Evolutionary conservation across 495 filamentous ascomycete genomes (phyloP).

Genomic region (Polyplosphaeria fusca): DNA sequence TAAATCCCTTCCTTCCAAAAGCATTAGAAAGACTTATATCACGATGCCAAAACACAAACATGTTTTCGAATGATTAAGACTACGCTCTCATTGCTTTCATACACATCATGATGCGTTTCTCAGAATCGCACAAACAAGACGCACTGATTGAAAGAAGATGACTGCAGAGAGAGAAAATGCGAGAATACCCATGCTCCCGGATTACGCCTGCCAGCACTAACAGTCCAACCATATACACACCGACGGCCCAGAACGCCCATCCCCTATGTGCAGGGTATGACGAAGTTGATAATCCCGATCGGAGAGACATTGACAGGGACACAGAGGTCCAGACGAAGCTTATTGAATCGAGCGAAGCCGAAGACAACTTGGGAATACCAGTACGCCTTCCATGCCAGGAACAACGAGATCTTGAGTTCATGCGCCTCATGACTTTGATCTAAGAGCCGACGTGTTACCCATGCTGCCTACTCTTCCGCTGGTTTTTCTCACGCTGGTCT

Average conservation of each 20-base stretch:
- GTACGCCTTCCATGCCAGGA: constrained; percentile 17
- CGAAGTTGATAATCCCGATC: neutral
- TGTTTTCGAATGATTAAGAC: constrained; percentile 28
- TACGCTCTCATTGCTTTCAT: constrained; percentile 29
- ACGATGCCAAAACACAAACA: too few species aligned
- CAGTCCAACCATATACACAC: constrained; percentile 21
- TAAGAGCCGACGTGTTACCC: constrained; percentile 38
- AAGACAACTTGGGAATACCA: constrained; percentile 7
- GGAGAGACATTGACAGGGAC: constrained; percentile 3
- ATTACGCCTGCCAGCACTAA: neutral
- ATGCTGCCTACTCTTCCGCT: constrained; percentile 90
- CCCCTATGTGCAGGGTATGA: neutral
- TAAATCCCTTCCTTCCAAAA: too few species aligned
- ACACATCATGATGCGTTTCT: constrained; percentile 13
- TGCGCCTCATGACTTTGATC: neutral
- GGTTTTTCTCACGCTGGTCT: constrained; percentile 77
- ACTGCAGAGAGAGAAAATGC: neutral
- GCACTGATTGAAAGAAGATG: constrained; percentile 1
- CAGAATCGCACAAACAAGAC: constrained; percentile 2
- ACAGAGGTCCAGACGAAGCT: neutral
- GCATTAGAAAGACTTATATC: too few species aligned
- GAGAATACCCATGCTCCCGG: constrained; percentile 3
- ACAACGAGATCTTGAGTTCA: neutral
- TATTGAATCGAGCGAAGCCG: constrained; percentile 5
- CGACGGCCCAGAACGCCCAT: constrained; percentile 1